Evolutionary conservation across 2,329 filamentous ascomycete species (phyloP).

Genomic region (Basipetospora chlamydospora): DNA sequence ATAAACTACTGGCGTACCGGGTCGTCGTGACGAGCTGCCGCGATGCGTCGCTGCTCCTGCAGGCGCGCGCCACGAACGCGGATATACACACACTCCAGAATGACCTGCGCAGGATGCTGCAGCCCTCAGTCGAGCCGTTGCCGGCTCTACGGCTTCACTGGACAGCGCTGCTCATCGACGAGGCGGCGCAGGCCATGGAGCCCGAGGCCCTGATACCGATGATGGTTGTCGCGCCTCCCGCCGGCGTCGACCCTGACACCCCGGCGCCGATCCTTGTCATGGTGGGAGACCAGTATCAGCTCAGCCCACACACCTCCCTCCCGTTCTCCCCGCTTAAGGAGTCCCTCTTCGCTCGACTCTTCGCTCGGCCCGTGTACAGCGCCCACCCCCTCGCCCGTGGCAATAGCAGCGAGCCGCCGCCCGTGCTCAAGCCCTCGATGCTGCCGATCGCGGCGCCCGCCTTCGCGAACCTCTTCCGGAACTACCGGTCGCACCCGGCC

Average conservation of each 20-base stretch:
- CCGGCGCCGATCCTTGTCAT: constrained; percentile 20
- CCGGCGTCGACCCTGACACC: too few relatives aligned
- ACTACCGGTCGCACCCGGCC: constrained; percentile 76
- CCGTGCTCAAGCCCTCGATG: constrained; percentile 84
- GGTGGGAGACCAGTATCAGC: constrained; percentile 93
- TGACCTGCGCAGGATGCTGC: background rate
- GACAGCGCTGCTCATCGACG: constrained; percentile 4
- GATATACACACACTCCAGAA: background rate
- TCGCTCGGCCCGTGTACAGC: background rate
- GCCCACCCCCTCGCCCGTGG: constrained; percentile 2
- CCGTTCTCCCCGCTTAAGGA: constrained; percentile 99
- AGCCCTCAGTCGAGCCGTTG: too few relatives aligned
- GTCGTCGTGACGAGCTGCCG: constrained; percentile 5
- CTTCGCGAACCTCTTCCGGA: constrained; percentile 3
- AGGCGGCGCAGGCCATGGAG: constrained; percentile 5
- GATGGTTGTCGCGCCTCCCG: background rate
- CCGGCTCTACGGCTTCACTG: constrained; percentile 1
- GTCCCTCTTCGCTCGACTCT: constrained; percentile 61
- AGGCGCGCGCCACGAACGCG: background rate
- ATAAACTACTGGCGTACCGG: background rate
- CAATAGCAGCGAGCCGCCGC: constrained; percentile 80
- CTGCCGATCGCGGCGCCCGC: constrained; percentile 58
- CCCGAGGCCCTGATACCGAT: constrained; percentile 4
- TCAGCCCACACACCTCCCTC: constrained; percentile 50
- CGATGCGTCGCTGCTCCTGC: constrained; percentile 1